Conservation (phyloP, 2,329 filamentous ascomycete genomes). For the Ophiostoma triangulosporum region DNA sequence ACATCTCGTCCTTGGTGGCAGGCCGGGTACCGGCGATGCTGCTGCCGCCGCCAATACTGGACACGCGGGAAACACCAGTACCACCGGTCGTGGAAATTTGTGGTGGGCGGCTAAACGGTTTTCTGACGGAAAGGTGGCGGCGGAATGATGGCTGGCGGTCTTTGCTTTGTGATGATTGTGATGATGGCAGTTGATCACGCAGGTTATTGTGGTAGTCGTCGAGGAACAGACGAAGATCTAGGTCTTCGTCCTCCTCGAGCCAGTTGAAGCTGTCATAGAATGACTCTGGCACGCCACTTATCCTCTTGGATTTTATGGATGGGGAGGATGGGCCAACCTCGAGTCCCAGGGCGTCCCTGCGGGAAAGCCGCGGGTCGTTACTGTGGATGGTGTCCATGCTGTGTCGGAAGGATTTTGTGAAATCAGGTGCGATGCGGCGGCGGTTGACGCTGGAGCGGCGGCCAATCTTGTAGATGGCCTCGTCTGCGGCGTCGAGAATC, state of each 20-base stretch:
- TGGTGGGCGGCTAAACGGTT: slow-evolving; percentile 43
- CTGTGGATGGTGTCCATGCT: slow-evolving; percentile 11
- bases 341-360: slow-evolving; percentile 5
- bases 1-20: slow-evolving; percentile 29
- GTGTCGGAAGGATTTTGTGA: slow-evolving; percentile 10
- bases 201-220: slow-evolving; percentile 58
- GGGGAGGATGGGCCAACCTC: background rate
- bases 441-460: slow-evolving; percentile 23
- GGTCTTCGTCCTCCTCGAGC: slow-evolving; percentile 58
- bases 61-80: too few relatives aligned
- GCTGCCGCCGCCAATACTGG: background rate
- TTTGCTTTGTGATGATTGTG: slow-evolving; percentile 24
- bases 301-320: slow-evolving; percentile 1
- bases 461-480: slow-evolving; percentile 38
- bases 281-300: slow-evolving; percentile 31
- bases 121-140: slow-evolving; percentile 58
- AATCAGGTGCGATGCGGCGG: slow-evolving; percentile 18
- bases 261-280: slow-evolving; percentile 58
- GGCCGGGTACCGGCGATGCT: slow-evolving; percentile 27
- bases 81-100: slow-evolving; percentile 17
- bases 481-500: slow-evolving; percentile 33
- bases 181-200: slow-evolving; percentile 30
- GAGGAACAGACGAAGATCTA: slow-evolving; percentile 52
- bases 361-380: slow-evolving; percentile 1
- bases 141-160: slow-evolving; percentile 48